A percentile compares a stretch with the other conserved stretches of the same genome.
These are phyloP conservation scores for Raddia guianensis DNA, from an alignment of 176 grass and related monocot genomes.

Conservation along the genomic window DNA sequence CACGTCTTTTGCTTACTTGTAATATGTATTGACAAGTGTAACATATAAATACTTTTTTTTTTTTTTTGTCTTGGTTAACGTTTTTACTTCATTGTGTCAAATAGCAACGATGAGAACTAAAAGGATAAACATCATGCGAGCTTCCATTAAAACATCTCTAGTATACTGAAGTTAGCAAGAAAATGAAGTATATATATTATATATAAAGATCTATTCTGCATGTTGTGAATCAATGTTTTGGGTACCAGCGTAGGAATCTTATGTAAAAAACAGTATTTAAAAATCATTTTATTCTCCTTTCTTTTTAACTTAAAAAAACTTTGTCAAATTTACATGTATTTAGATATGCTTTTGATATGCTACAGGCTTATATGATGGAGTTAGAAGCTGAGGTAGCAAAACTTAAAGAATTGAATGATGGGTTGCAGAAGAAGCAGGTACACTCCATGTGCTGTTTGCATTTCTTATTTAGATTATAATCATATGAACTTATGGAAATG, in stretches of 20 bases:
- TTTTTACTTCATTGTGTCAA: not conserved
- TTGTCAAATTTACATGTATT: not conserved
- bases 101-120: not conserved
- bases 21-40: conserved; percentile 29
- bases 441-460: not conserved
- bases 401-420: conserved; percentile 75
- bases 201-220: not conserved
- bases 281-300: not conserved
- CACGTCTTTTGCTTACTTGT: not conserved
- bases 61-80: not conserved
- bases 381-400: conserved; percentile 87
- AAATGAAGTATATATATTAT: not conserved
- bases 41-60: not conserved
- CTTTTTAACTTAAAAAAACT: not conserved
- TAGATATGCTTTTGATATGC: conserved; percentile 8
- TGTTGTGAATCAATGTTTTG: not conserved
- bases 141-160: not conserved
- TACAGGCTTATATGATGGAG: conserved; percentile 80
- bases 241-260: not conserved
- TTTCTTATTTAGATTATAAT: not conserved
- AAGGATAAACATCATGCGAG: no score
- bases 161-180: not conserved
- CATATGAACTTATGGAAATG: not conserved
- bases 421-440: conserved; percentile 83
- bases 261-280: conserved; percentile 2